phyloP scores from a whole-genome alignment of 1,139 yeast species.

The Scheffersomyces lignicola region DNA sequence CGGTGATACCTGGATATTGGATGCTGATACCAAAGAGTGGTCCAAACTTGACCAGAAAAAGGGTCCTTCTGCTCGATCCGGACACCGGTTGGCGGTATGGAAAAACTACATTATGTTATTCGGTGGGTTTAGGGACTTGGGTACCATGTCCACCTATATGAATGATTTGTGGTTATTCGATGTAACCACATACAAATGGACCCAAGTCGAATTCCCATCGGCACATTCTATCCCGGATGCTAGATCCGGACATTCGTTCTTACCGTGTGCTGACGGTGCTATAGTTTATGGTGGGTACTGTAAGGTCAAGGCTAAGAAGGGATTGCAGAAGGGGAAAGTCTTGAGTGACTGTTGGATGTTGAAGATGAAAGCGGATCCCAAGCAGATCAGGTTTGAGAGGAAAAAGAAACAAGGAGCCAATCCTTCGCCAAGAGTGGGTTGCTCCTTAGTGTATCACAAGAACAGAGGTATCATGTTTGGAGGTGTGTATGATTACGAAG shows the following conservation, averaged over 20 bases:
- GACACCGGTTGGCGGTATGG: constrained; percentile 90
- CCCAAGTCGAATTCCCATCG: constrained; percentile 81
- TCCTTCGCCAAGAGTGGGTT: constrained; percentile 93
- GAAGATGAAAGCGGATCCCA: constrained; percentile 85
- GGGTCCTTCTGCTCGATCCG: constrained; percentile 82
- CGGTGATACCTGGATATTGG: constrained; percentile 94
- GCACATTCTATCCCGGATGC: constrained; percentile 85
- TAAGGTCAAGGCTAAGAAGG: constrained; percentile 88
- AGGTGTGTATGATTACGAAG: constrained; percentile 93
- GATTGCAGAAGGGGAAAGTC: constrained; percentile 90
- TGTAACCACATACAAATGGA: constrained; percentile 86
- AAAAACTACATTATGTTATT: constrained; percentile 80
- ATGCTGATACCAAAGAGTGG: constrained; percentile 86
- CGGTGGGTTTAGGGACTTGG: constrained; percentile 94
- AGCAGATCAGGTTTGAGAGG: constrained; percentile 81
- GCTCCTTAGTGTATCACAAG: constrained; percentile 84
- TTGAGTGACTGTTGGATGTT: constrained; percentile 84
- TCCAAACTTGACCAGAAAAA: constrained; percentile 73
- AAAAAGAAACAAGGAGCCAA: constrained; percentile 85
- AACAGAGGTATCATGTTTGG: constrained; percentile 94
- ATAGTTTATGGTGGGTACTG: constrained; percentile 92
- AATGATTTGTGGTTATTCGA: constrained; percentile 93
- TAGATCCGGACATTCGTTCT: constrained; percentile 87
- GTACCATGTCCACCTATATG: constrained; percentile 77
- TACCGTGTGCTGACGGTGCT: constrained; percentile 84